Base-by-base conservation (phyloP, 257 asterid genomes). In the Vinca minor region DNA sequence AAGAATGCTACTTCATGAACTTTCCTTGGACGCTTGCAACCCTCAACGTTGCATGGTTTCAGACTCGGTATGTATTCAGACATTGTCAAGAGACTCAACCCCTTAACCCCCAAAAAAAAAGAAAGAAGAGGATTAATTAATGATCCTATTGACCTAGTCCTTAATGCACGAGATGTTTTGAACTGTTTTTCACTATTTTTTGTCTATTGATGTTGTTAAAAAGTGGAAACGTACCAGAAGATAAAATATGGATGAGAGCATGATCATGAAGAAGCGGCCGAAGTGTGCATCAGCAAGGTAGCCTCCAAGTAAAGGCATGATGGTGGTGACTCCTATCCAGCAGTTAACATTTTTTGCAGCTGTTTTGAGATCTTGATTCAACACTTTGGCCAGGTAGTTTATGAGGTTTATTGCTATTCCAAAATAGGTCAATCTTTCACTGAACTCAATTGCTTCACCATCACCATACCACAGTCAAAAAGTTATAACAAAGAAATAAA, bases 41-140 rank as follows among this genome's bases (percentile, higher is more conserved):
- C 34, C 29, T 55, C 57, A 1, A 25, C 9, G 2, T 65, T 52
- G 29, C 95, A 83, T 1, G 94, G 82, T 55, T 65, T 76, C 58
- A 89, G 67, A 5, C 48, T 65, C 0, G 95, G 88, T 66, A 83
- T 48, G 42, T 82, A 71, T 66, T 85, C 66, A 0, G 97, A 87
- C 95, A 82, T 78, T 60, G 95, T 85, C 67, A 87, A 55, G 11
- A 87, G 81, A 69, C 81, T 69, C 85, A 89, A 74, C 2, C 91
- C 95, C 95, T 89, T 76, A 20, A 58, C 8, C 36, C 1, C 25
- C 42, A 28, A 23, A 18, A 14, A 61, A 7, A 1, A 1, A 29
- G 4, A 21, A 7, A 23, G n/a, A 34, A 34, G 38, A 34, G 7
- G 3, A 34, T 34, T 34, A 34, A 34, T 2, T 7, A 34, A 34